A percentile compares a stretch with the other conserved stretches of the same genome.
These are phyloP conservation scores for Eucalyptus paniculata DNA, from an alignment of 345 rosid genomes.

Conservation along the genomic window DNA sequence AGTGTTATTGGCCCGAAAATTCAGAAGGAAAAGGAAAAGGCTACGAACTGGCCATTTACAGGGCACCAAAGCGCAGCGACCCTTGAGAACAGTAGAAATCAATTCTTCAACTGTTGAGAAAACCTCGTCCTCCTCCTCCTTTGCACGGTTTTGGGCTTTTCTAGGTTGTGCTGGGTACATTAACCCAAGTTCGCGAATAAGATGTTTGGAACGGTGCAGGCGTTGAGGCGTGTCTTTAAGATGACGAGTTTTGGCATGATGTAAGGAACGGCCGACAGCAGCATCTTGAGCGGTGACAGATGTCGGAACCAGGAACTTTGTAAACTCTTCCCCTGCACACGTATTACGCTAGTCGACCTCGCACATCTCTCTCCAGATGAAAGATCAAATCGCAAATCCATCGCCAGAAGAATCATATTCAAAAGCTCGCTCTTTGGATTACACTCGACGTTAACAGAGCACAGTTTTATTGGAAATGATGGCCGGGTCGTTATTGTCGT, in stretches of 20 bases:
- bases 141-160: background rate
- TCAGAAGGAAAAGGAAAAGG: background rate
- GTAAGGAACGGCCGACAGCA: background rate
- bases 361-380: background rate
- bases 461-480: background rate
- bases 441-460: background rate
- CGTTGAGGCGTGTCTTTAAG: background rate
- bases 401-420: background rate
- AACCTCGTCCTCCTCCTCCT: background rate
- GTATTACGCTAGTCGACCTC: background rate
- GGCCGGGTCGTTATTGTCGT: background rate
- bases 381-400: background rate
- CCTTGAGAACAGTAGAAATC: background rate
- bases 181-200: background rate
- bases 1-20: background rate
- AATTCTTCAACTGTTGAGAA: background rate
- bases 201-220: background rate
- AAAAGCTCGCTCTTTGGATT: background rate
- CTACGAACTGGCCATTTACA: background rate
- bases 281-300: background rate
- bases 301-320: background rate
- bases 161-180: background rate
- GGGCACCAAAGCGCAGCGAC: background rate
- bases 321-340: background rate
- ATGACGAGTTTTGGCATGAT: background rate